phyloP scores from a whole-genome alignment of 148 eudicot genomes.

The Selenicereus undatus region DNA sequence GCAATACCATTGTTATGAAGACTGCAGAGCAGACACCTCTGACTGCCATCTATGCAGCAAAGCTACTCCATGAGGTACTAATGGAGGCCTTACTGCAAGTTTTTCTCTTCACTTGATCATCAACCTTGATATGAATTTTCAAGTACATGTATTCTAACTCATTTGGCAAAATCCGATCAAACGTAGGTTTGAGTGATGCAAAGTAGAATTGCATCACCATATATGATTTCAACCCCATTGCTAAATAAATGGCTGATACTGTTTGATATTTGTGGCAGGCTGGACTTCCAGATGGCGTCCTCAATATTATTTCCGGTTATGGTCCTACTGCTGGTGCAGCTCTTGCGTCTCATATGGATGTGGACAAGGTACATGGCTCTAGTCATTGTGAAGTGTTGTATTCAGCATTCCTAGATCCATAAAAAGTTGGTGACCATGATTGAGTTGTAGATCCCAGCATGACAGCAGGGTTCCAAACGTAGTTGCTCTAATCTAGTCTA shows the following conservation, averaged over 20 bases:
- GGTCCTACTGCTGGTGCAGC: constrained; percentile 82
- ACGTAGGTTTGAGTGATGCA: too few species aligned
- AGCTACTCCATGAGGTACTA: constrained; percentile 67
- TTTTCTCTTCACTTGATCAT: not conserved
- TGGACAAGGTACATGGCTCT: constrained; percentile 51
- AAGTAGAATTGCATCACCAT: too few species aligned
- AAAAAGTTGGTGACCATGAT: too few species aligned
- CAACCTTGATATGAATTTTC: not conserved
- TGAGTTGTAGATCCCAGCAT: too few species aligned
- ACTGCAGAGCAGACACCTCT: constrained; percentile 82
- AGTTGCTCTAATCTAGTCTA: not conserved
- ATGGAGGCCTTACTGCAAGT: too few species aligned
- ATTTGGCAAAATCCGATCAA: not conserved
- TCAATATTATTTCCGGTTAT: constrained; percentile 66
- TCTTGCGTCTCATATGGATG: constrained; percentile 77
- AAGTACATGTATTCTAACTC: not conserved
- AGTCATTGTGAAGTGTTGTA: not conserved
- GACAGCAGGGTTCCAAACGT: too few species aligned
- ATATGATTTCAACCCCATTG: too few species aligned
- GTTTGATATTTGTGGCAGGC: constrained; percentile 41
- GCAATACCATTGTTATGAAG: constrained; percentile 69
- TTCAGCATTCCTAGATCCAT: not conserved
- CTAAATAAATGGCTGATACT: too few species aligned
- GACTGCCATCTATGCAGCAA: constrained; percentile 58
- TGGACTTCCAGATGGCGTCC: constrained; percentile 75